These are phyloP conservation scores for Scenedesmus sp. DNA, from an alignment of 163 green algal species.

Conservation along the genomic window DNA sequence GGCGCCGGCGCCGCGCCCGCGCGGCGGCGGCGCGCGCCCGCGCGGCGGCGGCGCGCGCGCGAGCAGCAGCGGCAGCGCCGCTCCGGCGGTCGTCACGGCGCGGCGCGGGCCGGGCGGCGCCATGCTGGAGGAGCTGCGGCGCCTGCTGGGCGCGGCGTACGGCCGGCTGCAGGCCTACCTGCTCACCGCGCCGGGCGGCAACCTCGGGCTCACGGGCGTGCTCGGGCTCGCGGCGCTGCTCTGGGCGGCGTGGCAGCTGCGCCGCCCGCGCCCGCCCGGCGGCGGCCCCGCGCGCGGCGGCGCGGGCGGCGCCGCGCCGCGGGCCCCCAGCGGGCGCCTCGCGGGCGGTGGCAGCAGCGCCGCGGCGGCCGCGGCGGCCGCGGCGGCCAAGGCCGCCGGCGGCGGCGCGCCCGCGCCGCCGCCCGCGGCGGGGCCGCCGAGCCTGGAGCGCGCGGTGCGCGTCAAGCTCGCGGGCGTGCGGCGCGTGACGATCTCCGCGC, in stretches of 20 bases:
- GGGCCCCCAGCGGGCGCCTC: slow-evolving; percentile 6
- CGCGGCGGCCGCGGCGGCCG: neutral
- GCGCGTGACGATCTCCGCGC: slow-evolving; percentile 68
- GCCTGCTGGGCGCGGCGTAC: slow-evolving; percentile 18
- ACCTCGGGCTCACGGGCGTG: slow-evolving; percentile 61
- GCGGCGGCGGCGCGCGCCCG: no score
- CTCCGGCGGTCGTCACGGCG: no score
- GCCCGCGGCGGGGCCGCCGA: slow-evolving; percentile 6
- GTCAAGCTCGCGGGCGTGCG: slow-evolving; percentile 57
- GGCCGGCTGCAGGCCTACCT: slow-evolving; percentile 7
- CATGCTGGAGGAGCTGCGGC: slow-evolving; percentile 31
- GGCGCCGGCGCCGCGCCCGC: no score
- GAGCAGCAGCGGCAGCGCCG: no score
- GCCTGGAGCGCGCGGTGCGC: slow-evolving; percentile 40
- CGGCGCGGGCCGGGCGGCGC: no score
- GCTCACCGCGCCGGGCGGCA: slow-evolving; percentile 12
- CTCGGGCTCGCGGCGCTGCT: slow-evolving; percentile 72
- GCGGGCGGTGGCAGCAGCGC: slow-evolving; percentile 5
- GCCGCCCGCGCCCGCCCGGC: slow-evolving; percentile 8
- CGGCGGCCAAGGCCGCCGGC: slow-evolving; percentile 11
- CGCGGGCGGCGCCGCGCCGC: slow-evolving; percentile 6
- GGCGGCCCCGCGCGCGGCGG: neutral
- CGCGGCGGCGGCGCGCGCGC: no score
- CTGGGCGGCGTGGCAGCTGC: slow-evolving; percentile 42
- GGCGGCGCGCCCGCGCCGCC: slow-evolving; percentile 2